Base-by-base conservation (phyloP, 192 early-diverging fungal species). In the Backusella luteola region DNA sequence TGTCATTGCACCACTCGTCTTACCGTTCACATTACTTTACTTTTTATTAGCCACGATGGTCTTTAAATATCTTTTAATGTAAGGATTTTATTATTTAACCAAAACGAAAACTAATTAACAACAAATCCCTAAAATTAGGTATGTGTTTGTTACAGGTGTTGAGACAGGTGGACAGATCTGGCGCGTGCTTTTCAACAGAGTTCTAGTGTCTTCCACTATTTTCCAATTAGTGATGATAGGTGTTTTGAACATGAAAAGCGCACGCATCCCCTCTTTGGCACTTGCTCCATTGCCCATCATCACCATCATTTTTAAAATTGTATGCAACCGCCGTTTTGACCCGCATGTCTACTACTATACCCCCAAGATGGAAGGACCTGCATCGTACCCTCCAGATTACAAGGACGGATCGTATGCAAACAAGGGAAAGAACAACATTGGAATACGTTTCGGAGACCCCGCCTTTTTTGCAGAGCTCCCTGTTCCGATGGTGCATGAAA, bases 141-240 rank as follows among this genome's bases (percentile, higher is more conserved):
- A 91, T 77, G 91, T 94, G 26, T 93, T 91, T 85, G 85, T 85
- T 74, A 94, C 93, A 23, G 83, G 84, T 66, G 78, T 90, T 46
- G 90, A 94, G 49, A 92, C 91, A 0, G 92, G 87, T 29, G 93
- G 93, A 39, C 85, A 84, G 32, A 91, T 93, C 81, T 93, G 91
- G 90, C 88, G 91, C 9, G 83, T 86, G 26, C 79, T 91, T 35
- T 87, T 92, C 76, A 91, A 94, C 72, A 87, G 93, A n/a, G 79
- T 93, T 52, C 44, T 94, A 1, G 76, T 82, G 7, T 89, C 91
- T n/a, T 80, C 88, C 67, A 56, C 91, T 14, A 80, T 92, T 29
- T 93, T 90, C 81, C 93, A 94, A 77, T 23, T 90, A 9, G 88
- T 89, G 41, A 86, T 93, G 80, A 82, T 93, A 39, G 85, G 87